phyloP scores from a whole-genome alignment of 805 yeast species.

The Candida xyloterini region DNA sequence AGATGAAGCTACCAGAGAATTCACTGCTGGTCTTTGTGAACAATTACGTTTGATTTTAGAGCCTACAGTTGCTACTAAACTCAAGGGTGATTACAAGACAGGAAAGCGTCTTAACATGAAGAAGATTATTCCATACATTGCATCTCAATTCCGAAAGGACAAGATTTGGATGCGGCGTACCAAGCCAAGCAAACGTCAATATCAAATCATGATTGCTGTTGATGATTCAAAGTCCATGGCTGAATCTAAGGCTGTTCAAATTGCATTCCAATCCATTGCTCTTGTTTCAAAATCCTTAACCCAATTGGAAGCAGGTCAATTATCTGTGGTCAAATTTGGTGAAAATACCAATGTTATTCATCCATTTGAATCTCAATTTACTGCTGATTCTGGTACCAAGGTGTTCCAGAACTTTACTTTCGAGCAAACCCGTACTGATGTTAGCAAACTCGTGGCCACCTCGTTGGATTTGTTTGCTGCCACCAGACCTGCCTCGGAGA shows the following conservation, averaged over 20 bases:
- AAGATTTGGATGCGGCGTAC: constrained; percentile 98
- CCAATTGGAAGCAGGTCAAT: constrained; percentile 90
- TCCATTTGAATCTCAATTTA: constrained; percentile 83
- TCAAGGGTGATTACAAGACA: constrained; percentile 93
- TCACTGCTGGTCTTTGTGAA: constrained; percentile 85
- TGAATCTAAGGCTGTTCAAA: constrained; percentile 82
- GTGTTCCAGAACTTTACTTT: constrained; percentile 88
- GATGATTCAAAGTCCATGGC: constrained; percentile 98
- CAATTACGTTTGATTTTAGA: constrained; percentile 89
- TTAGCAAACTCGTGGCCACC: constrained; percentile 64
- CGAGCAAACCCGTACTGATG: constrained; percentile 84
- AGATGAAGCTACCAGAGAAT: constrained; percentile 81
- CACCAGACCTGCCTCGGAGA: constrained; percentile 45
- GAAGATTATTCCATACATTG: constrained; percentile 95
- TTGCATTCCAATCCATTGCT: constrained; percentile 93
- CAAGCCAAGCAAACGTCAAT: constrained; percentile 94
- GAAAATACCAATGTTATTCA: constrained; percentile 80
- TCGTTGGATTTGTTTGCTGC: constrained; percentile 73
- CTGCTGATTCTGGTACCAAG: constrained; percentile 76
- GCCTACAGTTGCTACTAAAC: constrained; percentile 94
- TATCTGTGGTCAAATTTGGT: constrained; percentile 89
- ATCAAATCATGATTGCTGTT: constrained; percentile 95
- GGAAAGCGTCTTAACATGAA: constrained; percentile 98
- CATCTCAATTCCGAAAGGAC: constrained; percentile 94
- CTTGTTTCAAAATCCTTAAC: constrained; percentile 91